Evolutionary conservation across 371 early-diverging fungal genomes (phyloP).

Genomic region (Zychaea mexicana): DNA sequence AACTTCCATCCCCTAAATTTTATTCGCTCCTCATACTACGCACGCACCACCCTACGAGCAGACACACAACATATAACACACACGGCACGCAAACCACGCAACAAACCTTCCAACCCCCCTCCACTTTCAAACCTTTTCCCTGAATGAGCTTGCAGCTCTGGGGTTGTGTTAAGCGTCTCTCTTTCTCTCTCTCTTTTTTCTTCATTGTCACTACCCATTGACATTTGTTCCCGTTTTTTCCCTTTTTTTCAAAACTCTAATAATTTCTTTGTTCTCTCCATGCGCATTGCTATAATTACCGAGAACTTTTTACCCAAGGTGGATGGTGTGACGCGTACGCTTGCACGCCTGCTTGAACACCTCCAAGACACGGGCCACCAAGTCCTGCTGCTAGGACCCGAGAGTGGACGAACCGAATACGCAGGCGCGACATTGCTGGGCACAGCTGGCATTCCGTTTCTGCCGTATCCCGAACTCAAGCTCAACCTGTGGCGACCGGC

Average conservation of each 20-base stretch:
- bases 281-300: slow-evolving; percentile 52
- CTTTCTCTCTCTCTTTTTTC: neutral
- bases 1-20: neutral
- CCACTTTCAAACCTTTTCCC: neutral
- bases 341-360: slow-evolving; percentile 44
- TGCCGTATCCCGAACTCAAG: slow-evolving; percentile 52
- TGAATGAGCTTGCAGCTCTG: neutral
- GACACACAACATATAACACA: no score
- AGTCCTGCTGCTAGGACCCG: slow-evolving; percentile 48
- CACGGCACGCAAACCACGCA: no score
- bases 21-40: neutral
- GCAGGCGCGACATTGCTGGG: slow-evolving; percentile 46
- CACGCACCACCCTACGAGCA: no score
- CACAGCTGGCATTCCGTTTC: slow-evolving; percentile 47
- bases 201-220: no score
- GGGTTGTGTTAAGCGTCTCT: neutral
- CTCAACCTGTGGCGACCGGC: slow-evolving; percentile 47
- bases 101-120: neutral
- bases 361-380: slow-evolving; percentile 31
- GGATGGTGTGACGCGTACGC: slow-evolving; percentile 54
- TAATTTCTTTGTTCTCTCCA: no score
- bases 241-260: slow-evolving; percentile 14
- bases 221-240: neutral
- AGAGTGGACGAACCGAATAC: slow-evolving; percentile 35
- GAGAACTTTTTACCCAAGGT: slow-evolving; percentile 56